These are phyloP conservation scores for Neltuma alba DNA, from an alignment of 306 rosid genomes.

Conservation along the genomic window DNA sequence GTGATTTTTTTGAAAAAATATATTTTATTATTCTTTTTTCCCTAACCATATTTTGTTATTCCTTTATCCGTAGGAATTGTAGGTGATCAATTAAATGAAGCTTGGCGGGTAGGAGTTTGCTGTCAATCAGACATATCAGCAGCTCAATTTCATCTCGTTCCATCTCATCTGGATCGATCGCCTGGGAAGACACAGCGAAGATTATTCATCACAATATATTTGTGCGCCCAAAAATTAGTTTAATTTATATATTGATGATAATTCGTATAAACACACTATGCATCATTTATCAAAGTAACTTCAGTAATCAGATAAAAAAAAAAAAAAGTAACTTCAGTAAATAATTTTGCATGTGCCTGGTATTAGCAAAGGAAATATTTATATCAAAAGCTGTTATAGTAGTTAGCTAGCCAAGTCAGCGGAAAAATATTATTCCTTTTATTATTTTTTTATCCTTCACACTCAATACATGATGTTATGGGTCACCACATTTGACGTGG, in stretches of 20 bases:
- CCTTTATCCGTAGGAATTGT: neutral
- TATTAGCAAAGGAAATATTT: neutral
- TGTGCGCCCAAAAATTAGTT: too few species aligned
- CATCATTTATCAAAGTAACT: too few species aligned
- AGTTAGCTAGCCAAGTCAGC: neutral
- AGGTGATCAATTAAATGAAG: neutral
- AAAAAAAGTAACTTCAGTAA: neutral
- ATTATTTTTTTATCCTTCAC: neutral
- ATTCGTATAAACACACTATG: too few species aligned
- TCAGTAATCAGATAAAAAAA: too few species aligned
- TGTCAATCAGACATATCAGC: neutral
- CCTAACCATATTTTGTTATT: too few species aligned
- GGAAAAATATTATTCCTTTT: neutral
- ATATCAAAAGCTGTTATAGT: too few species aligned
- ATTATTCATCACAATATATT: too few species aligned
- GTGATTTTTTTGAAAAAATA: too few species aligned
- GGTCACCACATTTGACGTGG: neutral
- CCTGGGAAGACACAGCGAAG: too few species aligned
- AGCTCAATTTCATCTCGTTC: neutral
- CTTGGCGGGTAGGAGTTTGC: neutral
- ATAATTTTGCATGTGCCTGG: neutral
- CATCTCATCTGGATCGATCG: too few species aligned
- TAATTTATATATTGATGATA: too few species aligned
- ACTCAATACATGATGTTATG: neutral
- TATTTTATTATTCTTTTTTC: too few species aligned